phyloP scores from a whole-genome alignment of 2,329 filamentous ascomycete genomes.

The Verticillium longisporum region DNA sequence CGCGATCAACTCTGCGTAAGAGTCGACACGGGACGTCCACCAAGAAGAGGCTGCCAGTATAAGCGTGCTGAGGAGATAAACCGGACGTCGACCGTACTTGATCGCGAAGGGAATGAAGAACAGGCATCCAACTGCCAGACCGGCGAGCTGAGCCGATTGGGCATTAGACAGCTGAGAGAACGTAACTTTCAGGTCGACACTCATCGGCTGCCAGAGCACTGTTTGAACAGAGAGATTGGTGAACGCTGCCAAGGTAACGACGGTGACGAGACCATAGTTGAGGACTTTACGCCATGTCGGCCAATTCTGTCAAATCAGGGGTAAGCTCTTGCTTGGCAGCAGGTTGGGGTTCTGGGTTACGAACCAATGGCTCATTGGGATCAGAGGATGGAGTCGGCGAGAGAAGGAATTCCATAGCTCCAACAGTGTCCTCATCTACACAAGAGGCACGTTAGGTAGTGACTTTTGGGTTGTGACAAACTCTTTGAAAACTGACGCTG shows the following conservation, averaged over 20 bases:
- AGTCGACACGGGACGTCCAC: slow-evolving; percentile 7
- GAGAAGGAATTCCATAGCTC: slow-evolving; percentile 3
- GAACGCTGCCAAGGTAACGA: slow-evolving; percentile 19
- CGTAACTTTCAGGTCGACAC: slow-evolving; percentile 18
- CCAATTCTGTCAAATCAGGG: slow-evolving; percentile 19
- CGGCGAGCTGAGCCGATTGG: slow-evolving; percentile 20
- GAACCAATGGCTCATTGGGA: slow-evolving; percentile 24
- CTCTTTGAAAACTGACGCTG: neutral
- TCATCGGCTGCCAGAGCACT: slow-evolving; percentile 26
- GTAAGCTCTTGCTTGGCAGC: neutral
- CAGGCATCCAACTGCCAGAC: slow-evolving; percentile 24
- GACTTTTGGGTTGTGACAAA: neutral
- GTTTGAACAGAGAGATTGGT: slow-evolving; percentile 18
- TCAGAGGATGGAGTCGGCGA: slow-evolving; percentile 12
- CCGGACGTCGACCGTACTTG: slow-evolving; percentile 25
- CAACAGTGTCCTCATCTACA: slow-evolving; percentile 1
- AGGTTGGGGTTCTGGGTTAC: neutral
- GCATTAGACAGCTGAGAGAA: slow-evolving; percentile 17
- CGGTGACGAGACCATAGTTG: slow-evolving; percentile 20
- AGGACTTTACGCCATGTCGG: slow-evolving; percentile 18
- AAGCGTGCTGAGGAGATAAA: slow-evolving; percentile 17
- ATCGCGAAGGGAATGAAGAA: slow-evolving; percentile 25
- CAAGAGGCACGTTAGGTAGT: neutral
- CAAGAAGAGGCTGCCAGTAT: slow-evolving; percentile 9
- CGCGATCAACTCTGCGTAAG: slow-evolving; percentile 5